Conservation (phyloP, 345 rosid species). For the Camelina neglecta region DNA sequence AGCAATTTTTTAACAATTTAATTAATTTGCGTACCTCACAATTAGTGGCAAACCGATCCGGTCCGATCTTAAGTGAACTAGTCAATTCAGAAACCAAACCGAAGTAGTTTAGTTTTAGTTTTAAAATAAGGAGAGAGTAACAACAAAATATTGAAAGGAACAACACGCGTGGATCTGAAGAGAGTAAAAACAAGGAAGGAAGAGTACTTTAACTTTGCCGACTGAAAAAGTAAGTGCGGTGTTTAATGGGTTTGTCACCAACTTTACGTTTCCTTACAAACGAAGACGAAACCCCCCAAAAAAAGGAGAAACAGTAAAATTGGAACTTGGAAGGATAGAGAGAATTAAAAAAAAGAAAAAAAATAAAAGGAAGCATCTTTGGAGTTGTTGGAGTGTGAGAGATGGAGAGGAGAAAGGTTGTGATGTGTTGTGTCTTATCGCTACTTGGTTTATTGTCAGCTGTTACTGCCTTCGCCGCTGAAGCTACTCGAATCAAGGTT, state of each 20-base stretch:
- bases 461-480: conserved; percentile 89
- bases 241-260: conserved; percentile 26
- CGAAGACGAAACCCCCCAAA: conserved; percentile 20
- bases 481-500: conserved; percentile 90
- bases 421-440: conserved; percentile 60
- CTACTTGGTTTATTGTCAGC: conserved; percentile 74
- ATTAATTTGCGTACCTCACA: not conserved
- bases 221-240: conserved; percentile 25
- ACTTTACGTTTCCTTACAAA: conserved; percentile 37
- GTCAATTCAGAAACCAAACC: not conserved
- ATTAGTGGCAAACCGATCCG: not conserved
- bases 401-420: conserved; percentile 68
- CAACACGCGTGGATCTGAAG: conserved; percentile 17
- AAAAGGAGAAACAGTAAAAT: not conserved
- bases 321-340: not conserved
- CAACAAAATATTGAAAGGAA: not conserved
- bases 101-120: not conserved
- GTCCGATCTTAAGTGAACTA: not conserved
- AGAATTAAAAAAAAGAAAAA: not conserved
- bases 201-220: not conserved
- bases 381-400: not conserved
- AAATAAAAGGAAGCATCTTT: not conserved
- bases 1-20: not conserved
- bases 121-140: not conserved
- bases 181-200: not conserved